Evolutionary conservation across 345 rosid species (phyloP), one percentile per base, ranked within the genome.

Genomic region (Crucihimalaya himalaica): DNA sequence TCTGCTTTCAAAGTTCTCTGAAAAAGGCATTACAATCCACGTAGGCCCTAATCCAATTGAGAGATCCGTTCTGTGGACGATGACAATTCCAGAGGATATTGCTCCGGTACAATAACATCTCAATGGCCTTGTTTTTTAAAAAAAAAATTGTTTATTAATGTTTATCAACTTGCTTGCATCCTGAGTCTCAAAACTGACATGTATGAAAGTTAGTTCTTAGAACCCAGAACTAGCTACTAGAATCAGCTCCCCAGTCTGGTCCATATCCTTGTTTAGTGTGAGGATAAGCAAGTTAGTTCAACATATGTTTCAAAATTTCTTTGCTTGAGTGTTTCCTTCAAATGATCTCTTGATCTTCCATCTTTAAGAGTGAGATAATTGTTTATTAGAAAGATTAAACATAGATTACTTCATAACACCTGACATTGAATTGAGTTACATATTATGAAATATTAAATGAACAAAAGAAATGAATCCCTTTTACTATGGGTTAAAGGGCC

Each of bases 31-130:
- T 80, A 65, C 81, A 6, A 86, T 81, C 72, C 88, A 87, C 9
- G 70, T 95, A 80, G 83, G 84, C 54, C 77, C 89, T 63, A 92
- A 95, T 81, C 88, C 89, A 50, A 79, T 95, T 76, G 89, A 87
- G 83, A 87, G 88, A 82, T 95, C 97, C 75, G 81, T 95, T 75
- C 68, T 87, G 55, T 95, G 98, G 98, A 84, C 87, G 72, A 85
- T 95, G 91, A 75, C 75, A 40, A 82, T 81, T 71, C 99, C 99
- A 8, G 96, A 92, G 71, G 78, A 83, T 54, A 70, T 92, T 76
- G 83, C 88, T 12, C 80, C 84, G 93, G 99, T 95, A 81, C 55
- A 45, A 61, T 20, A 2, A 70, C 14, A 11, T 64, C 80, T 23
- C 39, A 8, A 5, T 35, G 13, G 2, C 27, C 57, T 63, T 70